phyloP scores from a whole-genome alignment of 2,329 filamentous ascomycete genomes.

The Monilinia laxa region DNA sequence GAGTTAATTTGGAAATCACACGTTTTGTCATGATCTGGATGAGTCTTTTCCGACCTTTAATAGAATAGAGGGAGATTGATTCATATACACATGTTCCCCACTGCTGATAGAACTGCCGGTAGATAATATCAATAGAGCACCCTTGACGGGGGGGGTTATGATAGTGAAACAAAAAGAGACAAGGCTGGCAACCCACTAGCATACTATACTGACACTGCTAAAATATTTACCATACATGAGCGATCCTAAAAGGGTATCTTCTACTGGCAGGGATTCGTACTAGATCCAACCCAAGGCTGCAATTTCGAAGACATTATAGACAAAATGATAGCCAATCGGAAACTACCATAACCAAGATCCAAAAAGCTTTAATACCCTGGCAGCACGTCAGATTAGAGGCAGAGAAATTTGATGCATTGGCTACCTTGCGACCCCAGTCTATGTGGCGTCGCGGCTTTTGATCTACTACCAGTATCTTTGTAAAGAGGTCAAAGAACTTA shows the following conservation, averaged over 20 bases:
- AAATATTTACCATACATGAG: conserved; percentile 6
- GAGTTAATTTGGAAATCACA: not conserved
- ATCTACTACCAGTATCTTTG: conserved; percentile 21
- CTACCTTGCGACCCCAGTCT: conserved; percentile 23
- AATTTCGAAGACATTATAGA: conserved; percentile 17
- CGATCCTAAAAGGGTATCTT: conserved; percentile 7
- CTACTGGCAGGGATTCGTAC: conserved; percentile 4
- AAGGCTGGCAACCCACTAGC: conserved; percentile 8
- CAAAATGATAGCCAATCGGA: conserved; percentile 14
- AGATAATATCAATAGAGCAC: conserved; percentile 10
- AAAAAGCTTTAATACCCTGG: not conserved
- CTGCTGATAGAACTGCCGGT: conserved; percentile 7
- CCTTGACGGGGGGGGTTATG: conserved; percentile 15
- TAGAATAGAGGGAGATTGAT: conserved; percentile 10
- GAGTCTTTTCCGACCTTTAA: conserved; percentile 3
- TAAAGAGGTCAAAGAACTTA: conserved; percentile 36
- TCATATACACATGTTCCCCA: conserved; percentile 20
- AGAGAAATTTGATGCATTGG: not conserved
- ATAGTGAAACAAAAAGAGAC: conserved; percentile 21
- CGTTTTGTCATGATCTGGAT: conserved; percentile 15
- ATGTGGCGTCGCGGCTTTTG: conserved; percentile 33
- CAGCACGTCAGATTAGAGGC: conserved; percentile 19
- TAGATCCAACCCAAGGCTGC: conserved; percentile 16
- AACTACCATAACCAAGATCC: not conserved
- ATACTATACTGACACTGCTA: conserved; percentile 8